phyloP scores from a whole-genome alignment of 2,329 filamentous ascomycete genomes.

The Claviceps arundinis region DNA sequence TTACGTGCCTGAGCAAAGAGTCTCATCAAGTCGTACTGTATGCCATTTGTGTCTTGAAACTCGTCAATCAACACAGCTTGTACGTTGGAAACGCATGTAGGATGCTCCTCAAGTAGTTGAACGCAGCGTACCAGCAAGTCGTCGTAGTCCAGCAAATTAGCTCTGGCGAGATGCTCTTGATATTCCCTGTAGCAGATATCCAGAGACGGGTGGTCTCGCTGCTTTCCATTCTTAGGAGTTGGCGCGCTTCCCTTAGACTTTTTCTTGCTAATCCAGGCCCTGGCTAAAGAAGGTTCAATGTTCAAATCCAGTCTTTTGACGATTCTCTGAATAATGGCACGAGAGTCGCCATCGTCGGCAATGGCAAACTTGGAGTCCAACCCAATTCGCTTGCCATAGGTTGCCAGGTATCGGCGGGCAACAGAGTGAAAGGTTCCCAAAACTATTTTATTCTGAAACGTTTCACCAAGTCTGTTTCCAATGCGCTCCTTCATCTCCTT shows the following conservation, averaged over 20 bases:
- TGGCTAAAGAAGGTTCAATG: conserved; percentile 58
- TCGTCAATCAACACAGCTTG: conserved; percentile 90
- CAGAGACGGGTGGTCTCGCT: conserved; percentile 42
- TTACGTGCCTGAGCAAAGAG: conserved; percentile 61
- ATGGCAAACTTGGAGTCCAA: conserved; percentile 78
- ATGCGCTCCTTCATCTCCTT: conserved; percentile 88
- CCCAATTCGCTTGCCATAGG: conserved; percentile 75
- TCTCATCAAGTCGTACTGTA: conserved; percentile 90
- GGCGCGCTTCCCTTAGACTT: conserved; percentile 43
- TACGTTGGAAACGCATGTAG: conserved; percentile 76
- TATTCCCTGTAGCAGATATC: conserved; percentile 61
- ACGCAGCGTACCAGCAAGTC: conserved; percentile 78
- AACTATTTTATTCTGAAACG: conserved; percentile 61
- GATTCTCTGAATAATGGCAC: conserved; percentile 68
- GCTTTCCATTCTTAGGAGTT: conserved; percentile 25
- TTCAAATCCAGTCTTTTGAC: conserved; percentile 57
- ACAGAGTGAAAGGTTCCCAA: conserved; percentile 95
- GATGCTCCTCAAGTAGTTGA: conserved; percentile 59
- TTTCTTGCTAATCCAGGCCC: conserved; percentile 60
- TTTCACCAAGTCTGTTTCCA: conserved; percentile 64
- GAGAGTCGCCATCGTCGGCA: conserved; percentile 70
- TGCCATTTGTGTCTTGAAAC: conserved; percentile 91
- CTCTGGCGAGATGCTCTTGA: conserved; percentile 56
- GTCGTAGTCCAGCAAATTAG: conserved; percentile 86
- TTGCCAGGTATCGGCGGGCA: conserved; percentile 66